Base-by-base conservation (phyloP, 2,329 filamentous ascomycete species). In the Huntiella omanensis region DNA sequence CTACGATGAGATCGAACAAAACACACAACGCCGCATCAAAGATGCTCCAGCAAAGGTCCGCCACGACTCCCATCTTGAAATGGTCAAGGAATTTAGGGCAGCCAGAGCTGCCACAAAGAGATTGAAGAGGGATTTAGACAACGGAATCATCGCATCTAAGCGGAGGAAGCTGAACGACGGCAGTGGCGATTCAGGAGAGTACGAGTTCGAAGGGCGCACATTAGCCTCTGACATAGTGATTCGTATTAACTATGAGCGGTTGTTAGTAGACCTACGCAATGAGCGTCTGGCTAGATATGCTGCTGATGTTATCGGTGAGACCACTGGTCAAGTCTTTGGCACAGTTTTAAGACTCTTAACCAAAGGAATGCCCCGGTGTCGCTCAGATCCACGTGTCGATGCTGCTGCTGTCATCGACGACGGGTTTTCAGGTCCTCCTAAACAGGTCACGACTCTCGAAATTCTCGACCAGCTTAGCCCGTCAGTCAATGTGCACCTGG, bases 171-270 rank as follows among this genome's bases (percentile, higher is more conserved):
- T 79, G 6, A 59, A 66, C 6, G 70, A 70, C 43, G 54, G 54
- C 44, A 50, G 53, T 56, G 34, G 57, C 56, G 44, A 54, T 57
- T 41, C 51, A 40, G 61, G 60, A 28, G 55, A 56, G 37, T 54
- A 58, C 49, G 58, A 61, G 32, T 58, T 65, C 15, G 65, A 70
- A 47, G 60, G 64, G 17, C 62, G 63, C 12, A 62, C 60, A n/a
- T 60, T 76, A 37, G 71, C 76, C 53, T 71, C 75, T 43, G 73
- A 81, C 49, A 67, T 86, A 52, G 70, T 87, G 33, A 67, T 96
- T 42, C 75, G 80, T 22, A 68, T 95, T 46, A 95, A 94, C 57
- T 80, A 84, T 55, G 80, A 87, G 47, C 92, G 88, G 59, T 83
- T 85, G 49, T 67, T 80, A 5, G 83, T 95, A 7, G 77, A 83